phyloP scores from a whole-genome alignment of 163 green algal species.

The Scenedesmus sp. region DNA sequence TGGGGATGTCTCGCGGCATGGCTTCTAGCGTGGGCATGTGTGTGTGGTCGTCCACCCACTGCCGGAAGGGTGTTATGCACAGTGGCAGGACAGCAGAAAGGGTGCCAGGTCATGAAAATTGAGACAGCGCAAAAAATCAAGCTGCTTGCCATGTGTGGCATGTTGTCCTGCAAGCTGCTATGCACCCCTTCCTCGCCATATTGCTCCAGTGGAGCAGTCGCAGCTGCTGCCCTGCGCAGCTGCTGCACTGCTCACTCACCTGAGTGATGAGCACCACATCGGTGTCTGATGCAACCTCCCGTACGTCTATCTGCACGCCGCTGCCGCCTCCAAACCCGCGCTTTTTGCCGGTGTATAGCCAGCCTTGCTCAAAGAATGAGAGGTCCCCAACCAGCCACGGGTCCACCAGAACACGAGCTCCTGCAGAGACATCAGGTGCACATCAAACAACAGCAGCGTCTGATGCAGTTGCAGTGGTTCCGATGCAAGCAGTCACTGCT shows the following conservation, averaged over 20 bases:
- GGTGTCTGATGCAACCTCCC: conserved; percentile 65
- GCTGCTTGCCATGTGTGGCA: too few species aligned
- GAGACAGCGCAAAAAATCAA: too few species aligned
- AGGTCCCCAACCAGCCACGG: conserved; percentile 91
- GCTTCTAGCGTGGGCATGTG: conserved; percentile 85
- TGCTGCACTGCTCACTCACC: conserved; percentile 48
- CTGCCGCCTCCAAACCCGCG: conserved; percentile 44
- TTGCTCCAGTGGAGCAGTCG: not conserved
- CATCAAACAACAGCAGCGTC: not conserved
- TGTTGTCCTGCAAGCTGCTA: too few species aligned
- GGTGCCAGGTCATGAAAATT: not conserved
- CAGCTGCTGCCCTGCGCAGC: not conserved
- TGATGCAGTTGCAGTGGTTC: not conserved
- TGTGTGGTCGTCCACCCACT: conserved; percentile 89
- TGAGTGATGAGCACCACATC: conserved; percentile 84
- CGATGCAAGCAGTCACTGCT: not conserved
- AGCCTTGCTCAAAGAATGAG: conserved; percentile 81
- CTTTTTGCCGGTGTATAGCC: conserved; percentile 84
- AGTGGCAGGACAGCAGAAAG: not conserved
- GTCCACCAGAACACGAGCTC: conserved; percentile 85
- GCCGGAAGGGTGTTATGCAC: conserved; percentile 12
- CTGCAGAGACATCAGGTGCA: not conserved
- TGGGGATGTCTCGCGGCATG: conserved; percentile 75
- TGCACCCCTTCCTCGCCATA: too few species aligned
- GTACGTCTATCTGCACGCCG: conserved; percentile 66